Evolutionary conservation across 2,329 filamentous ascomycete genomes (phyloP).

Genomic region (Niveomyces coronatus): DNA sequence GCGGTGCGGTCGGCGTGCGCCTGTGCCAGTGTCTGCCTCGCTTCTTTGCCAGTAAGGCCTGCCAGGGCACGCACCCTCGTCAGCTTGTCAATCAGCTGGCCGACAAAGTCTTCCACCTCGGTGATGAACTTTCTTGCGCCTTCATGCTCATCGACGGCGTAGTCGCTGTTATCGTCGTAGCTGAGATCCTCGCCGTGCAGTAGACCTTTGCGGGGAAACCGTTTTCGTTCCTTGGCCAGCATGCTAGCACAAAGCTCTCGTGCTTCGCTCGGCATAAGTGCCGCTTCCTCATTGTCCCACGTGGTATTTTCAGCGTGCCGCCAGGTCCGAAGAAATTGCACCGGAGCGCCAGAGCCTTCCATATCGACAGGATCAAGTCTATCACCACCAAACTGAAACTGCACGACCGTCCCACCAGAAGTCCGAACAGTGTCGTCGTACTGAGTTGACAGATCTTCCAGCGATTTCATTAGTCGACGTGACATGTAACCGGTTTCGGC

Average conservation of each 20-base stretch:
- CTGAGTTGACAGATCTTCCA: conserved; percentile 86
- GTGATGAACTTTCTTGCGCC: conserved; percentile 73
- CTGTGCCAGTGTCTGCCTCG: conserved; percentile 18
- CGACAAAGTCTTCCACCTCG: conserved; percentile 64
- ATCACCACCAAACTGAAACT: conserved; percentile 96
- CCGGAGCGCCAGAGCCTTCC: conserved; percentile 87
- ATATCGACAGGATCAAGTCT: conserved; percentile 94
- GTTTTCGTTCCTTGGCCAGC: conserved; percentile 56
- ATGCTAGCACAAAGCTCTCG: conserved; percentile 55
- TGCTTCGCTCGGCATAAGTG: conserved; percentile 67
- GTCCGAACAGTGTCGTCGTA: conserved; percentile 95
- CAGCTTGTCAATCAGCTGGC: conserved; percentile 50
- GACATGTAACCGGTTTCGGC: conserved; percentile 99
- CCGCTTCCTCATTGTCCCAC: conserved; percentile 65
- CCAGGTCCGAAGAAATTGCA: conserved; percentile 86
- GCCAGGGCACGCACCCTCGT: conserved; percentile 39
- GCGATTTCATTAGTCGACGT: conserved; percentile 90
- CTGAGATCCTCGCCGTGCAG: conserved; percentile 51
- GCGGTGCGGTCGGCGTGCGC: conserved; percentile 59
- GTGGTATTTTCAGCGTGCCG: conserved; percentile 68
- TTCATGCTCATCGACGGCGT: conserved; percentile 67
- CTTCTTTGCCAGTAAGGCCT: conserved; percentile 32
- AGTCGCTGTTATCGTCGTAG: conserved; percentile 61
- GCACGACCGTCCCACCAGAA: conserved; percentile 77
- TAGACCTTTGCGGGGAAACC: conserved; percentile 50